phyloP scores from a whole-genome alignment of 768 basidiomycete genomes.

The Tubosaeta sp. region DNA sequence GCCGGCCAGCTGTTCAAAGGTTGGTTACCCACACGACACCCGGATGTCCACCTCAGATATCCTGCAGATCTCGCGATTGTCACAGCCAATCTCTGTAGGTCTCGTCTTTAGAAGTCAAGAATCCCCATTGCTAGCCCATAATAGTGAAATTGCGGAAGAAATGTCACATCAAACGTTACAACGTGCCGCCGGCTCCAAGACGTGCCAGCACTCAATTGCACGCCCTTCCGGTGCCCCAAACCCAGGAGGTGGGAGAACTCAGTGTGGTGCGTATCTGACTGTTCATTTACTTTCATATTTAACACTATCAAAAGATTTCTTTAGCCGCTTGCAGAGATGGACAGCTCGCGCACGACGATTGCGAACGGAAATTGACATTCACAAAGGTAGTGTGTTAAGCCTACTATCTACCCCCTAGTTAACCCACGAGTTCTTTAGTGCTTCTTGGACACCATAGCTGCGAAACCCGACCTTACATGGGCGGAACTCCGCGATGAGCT shows the following conservation, averaged over 20 bases:
- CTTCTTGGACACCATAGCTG: constrained; percentile 13
- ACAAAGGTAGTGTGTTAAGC: constrained; percentile 17
- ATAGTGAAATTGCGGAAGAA: constrained; percentile 11
- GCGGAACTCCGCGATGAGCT: constrained; percentile 15
- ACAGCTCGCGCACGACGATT: constrained; percentile 22
- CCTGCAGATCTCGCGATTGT: constrained; percentile 6
- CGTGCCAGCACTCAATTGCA: constrained; percentile 5
- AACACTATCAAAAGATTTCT: constrained; percentile 14
- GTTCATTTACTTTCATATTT: neutral
- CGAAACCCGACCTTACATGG: constrained; percentile 16
- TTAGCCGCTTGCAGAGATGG: constrained; percentile 26
- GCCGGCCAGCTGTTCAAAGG: constrained; percentile 16
- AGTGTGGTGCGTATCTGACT: constrained; percentile 13
- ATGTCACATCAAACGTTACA: neutral
- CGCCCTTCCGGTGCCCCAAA: constrained; percentile 3
- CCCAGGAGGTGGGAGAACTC: constrained; percentile 10
- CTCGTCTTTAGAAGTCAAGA: neutral
- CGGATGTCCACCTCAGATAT: neutral
- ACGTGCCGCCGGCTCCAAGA: neutral
- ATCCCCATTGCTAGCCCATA: neutral
- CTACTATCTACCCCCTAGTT: neutral
- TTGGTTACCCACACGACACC: neutral
- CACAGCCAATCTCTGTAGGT: constrained; percentile 9
- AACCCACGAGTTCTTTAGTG: constrained; percentile 8
- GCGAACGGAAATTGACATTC: constrained; percentile 15